These are phyloP conservation scores for Candida pseudofarinosa DNA, from an alignment of 805 yeast species.

Conservation along the genomic window DNA sequence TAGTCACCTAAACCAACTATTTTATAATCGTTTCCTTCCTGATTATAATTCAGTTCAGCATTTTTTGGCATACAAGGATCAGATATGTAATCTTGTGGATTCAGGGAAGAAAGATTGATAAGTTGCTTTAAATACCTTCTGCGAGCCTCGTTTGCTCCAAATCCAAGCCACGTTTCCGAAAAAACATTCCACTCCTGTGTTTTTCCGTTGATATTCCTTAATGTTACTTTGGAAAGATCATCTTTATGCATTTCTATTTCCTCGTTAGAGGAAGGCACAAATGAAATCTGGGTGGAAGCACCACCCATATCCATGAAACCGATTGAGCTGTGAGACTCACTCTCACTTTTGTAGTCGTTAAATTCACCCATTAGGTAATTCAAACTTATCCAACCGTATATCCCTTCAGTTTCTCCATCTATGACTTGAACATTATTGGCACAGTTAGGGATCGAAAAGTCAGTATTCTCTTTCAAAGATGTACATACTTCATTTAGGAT, in stretches of 20 bases:
- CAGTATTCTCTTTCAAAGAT: constrained; percentile 48
- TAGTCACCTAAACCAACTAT: constrained; percentile 77
- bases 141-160: constrained; percentile 94
- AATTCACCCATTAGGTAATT: constrained; percentile 76
- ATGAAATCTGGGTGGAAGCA: constrained; percentile 94
- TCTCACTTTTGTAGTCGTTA: constrained; percentile 40
- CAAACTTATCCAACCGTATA: constrained; percentile 92
- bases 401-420: constrained; percentile 92
- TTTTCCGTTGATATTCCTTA: constrained; percentile 69
- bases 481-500: constrained; percentile 62
- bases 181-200: constrained; percentile 78
- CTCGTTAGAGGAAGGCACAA: constrained; percentile 66
- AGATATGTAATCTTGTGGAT: constrained; percentile 22
- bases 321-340: constrained; percentile 49
- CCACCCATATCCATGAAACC: constrained; percentile 99
- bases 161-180: constrained; percentile 96
- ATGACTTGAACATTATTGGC: constrained; percentile 73
- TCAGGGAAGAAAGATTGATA: constrained; percentile 28
- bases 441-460: constrained; percentile 59
- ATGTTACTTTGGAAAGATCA: constrained; percentile 62
- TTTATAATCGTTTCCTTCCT: constrained; percentile 44
- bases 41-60: constrained; percentile 44
- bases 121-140: constrained; percentile 61
- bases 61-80: constrained; percentile 85
- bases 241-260: constrained; percentile 65